These are phyloP conservation scores for Microthlaspi erraticum DNA, from an alignment of 345 rosid species.

Conservation along the genomic window DNA sequence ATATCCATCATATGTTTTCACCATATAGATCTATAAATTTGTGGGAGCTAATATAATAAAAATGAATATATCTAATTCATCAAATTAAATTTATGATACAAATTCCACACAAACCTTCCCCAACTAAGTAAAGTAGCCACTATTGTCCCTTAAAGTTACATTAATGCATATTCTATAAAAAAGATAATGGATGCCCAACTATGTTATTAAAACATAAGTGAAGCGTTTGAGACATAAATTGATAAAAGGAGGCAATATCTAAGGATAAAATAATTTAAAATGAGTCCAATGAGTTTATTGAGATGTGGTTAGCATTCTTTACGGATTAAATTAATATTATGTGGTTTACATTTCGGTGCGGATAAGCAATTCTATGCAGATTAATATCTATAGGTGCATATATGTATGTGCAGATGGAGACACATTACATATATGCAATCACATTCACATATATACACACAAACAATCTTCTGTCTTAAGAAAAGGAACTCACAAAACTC, in stretches of 20 bases:
- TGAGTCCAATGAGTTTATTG: slow-evolving; percentile 27
- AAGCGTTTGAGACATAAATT: slow-evolving; percentile 37
- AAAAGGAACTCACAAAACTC: slow-evolving; percentile 9
- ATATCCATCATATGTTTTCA: not conserved
- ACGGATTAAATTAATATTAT: slow-evolving; percentile 21
- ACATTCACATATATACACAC: slow-evolving; percentile 5
- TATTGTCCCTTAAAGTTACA: slow-evolving; percentile 38
- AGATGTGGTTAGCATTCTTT: slow-evolving; percentile 34
- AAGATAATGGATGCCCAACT: slow-evolving; percentile 45
- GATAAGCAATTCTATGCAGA: slow-evolving; percentile 28
- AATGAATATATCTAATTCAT: slow-evolving; percentile 11
- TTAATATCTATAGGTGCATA: slow-evolving; percentile 10
- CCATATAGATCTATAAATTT: slow-evolving; percentile 6
- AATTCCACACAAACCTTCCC: slow-evolving; percentile 41
- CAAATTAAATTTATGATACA: slow-evolving; percentile 25
- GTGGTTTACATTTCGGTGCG: slow-evolving; percentile 41
- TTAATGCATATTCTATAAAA: slow-evolving; percentile 33
- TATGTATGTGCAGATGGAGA: not conserved
- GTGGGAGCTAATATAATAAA: slow-evolving; percentile 19
- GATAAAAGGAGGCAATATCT: slow-evolving; percentile 29
- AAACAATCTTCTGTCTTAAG: not conserved
- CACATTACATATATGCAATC: not conserved
- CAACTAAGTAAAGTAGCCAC: slow-evolving; percentile 46
- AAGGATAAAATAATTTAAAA: slow-evolving; percentile 4
- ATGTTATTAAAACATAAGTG: slow-evolving; percentile 17